Conservation (phyloP, 257 asterid species). For the Verbena officinalis region DNA sequence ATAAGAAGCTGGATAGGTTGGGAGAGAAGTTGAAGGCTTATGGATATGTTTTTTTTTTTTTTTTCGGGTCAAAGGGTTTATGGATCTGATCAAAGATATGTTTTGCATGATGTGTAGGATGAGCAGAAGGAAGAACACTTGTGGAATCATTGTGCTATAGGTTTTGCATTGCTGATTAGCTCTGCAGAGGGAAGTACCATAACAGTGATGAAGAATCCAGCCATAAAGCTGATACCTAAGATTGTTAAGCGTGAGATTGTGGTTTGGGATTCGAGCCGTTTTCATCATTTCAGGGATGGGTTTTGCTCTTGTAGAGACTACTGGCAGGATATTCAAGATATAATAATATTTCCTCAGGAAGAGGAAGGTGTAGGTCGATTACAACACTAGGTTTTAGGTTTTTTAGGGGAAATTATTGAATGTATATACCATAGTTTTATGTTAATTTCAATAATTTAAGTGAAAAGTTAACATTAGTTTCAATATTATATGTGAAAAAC, state of each 20-base stretch:
- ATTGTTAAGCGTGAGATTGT: conserved; percentile 45
- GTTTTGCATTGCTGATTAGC: conserved; percentile 46
- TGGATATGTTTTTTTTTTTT: no score
- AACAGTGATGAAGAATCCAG: conserved; percentile 64
- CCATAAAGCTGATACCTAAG: conserved; percentile 47
- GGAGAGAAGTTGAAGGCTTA: conserved; percentile 42
- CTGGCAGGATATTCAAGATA: conserved; percentile 37
- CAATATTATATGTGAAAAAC: no score
- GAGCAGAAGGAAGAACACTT: conserved; percentile 49
- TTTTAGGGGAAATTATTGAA: neutral
- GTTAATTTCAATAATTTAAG: no score
- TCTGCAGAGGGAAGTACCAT: conserved; percentile 36
- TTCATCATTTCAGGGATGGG: conserved; percentile 66
- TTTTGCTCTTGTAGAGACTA: conserved; percentile 62
- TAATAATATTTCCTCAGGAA: neutral
- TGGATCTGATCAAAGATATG: conserved; percentile 43
- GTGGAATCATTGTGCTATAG: conserved; percentile 54
- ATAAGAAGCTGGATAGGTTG: conserved; percentile 48
- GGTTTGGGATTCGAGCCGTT: conserved; percentile 57
- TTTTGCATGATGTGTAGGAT: conserved; percentile 62
- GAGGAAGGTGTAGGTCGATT: neutral
- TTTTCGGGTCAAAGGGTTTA: no score
- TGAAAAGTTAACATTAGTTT: no score
- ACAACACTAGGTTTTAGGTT: neutral
- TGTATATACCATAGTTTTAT: no score